Percentiles rank a stretch among this genome's conserved stretches.
Evolutionary conservation across 1,139 yeast genomes (phyloP).

Genomic region (Taphrina betulina): DNA sequence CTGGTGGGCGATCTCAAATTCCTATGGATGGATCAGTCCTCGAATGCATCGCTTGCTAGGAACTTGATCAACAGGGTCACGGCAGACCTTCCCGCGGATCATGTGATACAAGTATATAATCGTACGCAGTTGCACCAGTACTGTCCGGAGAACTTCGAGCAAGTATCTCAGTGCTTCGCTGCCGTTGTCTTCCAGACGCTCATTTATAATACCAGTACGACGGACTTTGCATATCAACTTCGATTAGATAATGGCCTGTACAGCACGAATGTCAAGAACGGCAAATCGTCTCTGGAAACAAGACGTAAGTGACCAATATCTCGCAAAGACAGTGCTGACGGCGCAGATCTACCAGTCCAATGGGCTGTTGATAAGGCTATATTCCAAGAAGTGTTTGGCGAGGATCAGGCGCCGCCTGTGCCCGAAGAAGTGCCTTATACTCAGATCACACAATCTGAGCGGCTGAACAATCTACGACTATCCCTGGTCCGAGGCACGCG

Average conservation of each 20-base stretch:
- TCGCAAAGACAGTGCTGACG: background rate
- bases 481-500: conserved; percentile 42
- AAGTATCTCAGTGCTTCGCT: conserved; percentile 44
- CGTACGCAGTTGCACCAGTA: conserved; percentile 40
- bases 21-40: conserved; percentile 42
- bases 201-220: conserved; percentile 37
- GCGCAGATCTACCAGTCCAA: conserved; percentile 44
- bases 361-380: conserved; percentile 47
- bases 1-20: conserved; percentile 39
- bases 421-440: conserved; percentile 45
- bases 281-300: conserved; percentile 42
- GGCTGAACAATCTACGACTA: conserved; percentile 39
- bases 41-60: conserved; percentile 41
- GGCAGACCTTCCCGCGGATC: conserved; percentile 41
- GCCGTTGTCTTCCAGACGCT: conserved; percentile 45
- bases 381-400: conserved; percentile 31
- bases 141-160: conserved; percentile 44
- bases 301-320: background rate
- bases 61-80: conserved; percentile 42
- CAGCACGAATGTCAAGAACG: conserved; percentile 40
- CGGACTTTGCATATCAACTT: conserved; percentile 44
- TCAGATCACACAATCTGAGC: conserved; percentile 40
- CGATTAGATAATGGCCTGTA: conserved; percentile 44
- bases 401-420: conserved; percentile 40
- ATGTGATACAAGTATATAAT: conserved; percentile 40